A percentile compares a stretch with the other conserved stretches of the same genome.
These are phyloP conservation scores for Pseudogymnoascus sp. DNA, from an alignment of 2,329 filamentous ascomycete species.

Conservation along the genomic window DNA sequence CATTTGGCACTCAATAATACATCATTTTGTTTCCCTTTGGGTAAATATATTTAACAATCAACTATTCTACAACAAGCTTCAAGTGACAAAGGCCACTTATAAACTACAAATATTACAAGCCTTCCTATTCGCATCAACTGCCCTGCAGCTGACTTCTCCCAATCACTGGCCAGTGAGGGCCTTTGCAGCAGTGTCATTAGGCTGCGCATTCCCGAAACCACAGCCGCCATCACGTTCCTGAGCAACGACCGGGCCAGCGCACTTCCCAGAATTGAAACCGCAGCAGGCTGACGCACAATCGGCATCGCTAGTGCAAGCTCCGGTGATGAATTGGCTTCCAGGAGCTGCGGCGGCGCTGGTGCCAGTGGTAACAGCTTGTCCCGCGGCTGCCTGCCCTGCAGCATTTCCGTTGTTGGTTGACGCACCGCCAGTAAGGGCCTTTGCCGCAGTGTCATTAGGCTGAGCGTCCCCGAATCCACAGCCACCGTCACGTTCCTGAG, in stretches of 20 bases:
- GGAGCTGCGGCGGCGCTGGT: constrained; percentile 9
- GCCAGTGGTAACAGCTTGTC: not conserved
- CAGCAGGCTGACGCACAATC: constrained; percentile 30
- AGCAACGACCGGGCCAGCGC: constrained; percentile 27
- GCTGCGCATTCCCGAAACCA: constrained; percentile 22
- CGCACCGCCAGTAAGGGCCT: not conserved
- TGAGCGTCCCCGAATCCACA: constrained; percentile 24
- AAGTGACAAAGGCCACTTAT: not conserved
- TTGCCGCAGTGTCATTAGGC: constrained; percentile 10
- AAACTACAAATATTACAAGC: not conserved
- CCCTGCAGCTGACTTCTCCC: not conserved
- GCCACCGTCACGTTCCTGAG: constrained; percentile 28
- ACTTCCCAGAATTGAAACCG: constrained; percentile 24
- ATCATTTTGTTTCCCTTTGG: not conserved
- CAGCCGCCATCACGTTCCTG: constrained; percentile 29
- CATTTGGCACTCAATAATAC: not conserved
- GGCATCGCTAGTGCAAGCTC: constrained; percentile 26
- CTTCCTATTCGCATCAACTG: not conserved
- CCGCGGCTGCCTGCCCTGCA: not conserved
- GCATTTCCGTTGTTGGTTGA: not conserved
- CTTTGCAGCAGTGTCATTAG: constrained; percentile 14
- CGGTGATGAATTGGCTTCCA: constrained; percentile 29
- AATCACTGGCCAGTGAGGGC: not conserved
- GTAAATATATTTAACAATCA: not conserved
- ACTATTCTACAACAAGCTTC: not conserved